Conservation (phyloP, 2,329 filamentous ascomycete genomes). For the Fusarium sp. region DNA sequence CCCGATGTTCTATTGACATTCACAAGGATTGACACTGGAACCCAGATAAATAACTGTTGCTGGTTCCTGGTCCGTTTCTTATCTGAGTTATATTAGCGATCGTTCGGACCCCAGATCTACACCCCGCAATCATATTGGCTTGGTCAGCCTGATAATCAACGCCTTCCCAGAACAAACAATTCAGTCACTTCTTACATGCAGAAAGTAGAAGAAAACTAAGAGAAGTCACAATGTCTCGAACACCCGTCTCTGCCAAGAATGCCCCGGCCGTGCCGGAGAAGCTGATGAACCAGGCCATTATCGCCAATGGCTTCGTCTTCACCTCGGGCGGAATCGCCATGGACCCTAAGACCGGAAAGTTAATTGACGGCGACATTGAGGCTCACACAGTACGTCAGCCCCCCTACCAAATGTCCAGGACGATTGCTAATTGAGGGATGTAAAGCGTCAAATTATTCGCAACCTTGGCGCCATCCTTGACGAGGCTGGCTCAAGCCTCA, state of each 20-base stretch:
- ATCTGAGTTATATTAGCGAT: too few relatives aligned
- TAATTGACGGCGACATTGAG: constrained; percentile 76
- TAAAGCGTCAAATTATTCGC: constrained; percentile 72
- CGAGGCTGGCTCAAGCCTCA: constrained; percentile 75
- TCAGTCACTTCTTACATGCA: too few relatives aligned
- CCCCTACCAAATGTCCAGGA: fast-evolving
- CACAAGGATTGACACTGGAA: too few relatives aligned
- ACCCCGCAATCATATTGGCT: too few relatives aligned
- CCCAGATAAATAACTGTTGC: too few relatives aligned
- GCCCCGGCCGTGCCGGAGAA: constrained; percentile 43
- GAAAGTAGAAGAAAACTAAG: too few relatives aligned
- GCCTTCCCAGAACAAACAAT: too few relatives aligned
- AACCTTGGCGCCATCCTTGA: constrained; percentile 79
- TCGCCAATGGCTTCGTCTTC: constrained; percentile 77
- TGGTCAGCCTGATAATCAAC: too few relatives aligned
- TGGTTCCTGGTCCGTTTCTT: too few relatives aligned
- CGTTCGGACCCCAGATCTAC: too few relatives aligned
- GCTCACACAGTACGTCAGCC: constrained; percentile 68
- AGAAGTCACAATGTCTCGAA: constrained; percentile 46
- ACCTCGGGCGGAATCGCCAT: constrained; percentile 80
- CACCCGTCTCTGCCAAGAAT: constrained; percentile 43
- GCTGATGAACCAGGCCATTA: constrained; percentile 49
- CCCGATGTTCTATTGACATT: too few relatives aligned
- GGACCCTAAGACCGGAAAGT: constrained; percentile 67
- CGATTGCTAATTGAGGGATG: not conserved